Evolutionary conservation across 2,329 filamentous ascomycete genomes (phyloP), one percentile per base, ranked within the genome.

Genomic region (Diaporthe sp.): DNA sequence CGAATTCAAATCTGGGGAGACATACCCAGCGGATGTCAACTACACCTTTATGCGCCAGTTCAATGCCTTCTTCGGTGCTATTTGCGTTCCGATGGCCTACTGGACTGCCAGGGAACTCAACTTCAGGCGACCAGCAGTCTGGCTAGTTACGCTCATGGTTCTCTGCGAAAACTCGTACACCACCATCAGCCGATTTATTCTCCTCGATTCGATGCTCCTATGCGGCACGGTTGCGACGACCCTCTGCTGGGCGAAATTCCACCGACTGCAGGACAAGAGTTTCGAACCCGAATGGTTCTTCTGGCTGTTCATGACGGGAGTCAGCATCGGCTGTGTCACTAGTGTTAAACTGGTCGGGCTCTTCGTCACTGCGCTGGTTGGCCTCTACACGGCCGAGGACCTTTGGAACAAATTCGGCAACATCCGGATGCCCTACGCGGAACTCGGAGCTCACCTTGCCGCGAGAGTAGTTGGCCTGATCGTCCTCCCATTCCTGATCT

Each of bases 91-190:
- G 25, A 87, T 99, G 85, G 96, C 97, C 74, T 99, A 98, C 88
- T 98, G 91, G 84, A 99, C 97, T 51, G 96, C 96, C 46, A 94
- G 93, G 81, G 96, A 98, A 85, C 88, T 99, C 81, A 94, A 95
- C 83, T 93, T 98, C 83, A 93, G 92, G 82, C 92, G 94, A 79
- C 93, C 95, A 57, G 94, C 96, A 68, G 95, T 98, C 79, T 99
- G 97, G 97, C 90, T 99, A 75, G 93, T 98, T 75, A 97, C 96
- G 28, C 88, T 98, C 80, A 98, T 98, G 95, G 96, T 99, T 60
- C 92, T 99, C 57, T 99, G 95, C 88, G 97, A 99, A 85, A 99
- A 99, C 88, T 98, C 97, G 71, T 99, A 98, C 87, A 98, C 97
- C 67, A 98, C 97, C 44, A 99, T 99, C 85, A 98, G 96, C 86